These are phyloP conservation scores for Hypoxylon sp. DNA, from an alignment of 2,329 filamentous ascomycete genomes.

Conservation along the genomic window DNA sequence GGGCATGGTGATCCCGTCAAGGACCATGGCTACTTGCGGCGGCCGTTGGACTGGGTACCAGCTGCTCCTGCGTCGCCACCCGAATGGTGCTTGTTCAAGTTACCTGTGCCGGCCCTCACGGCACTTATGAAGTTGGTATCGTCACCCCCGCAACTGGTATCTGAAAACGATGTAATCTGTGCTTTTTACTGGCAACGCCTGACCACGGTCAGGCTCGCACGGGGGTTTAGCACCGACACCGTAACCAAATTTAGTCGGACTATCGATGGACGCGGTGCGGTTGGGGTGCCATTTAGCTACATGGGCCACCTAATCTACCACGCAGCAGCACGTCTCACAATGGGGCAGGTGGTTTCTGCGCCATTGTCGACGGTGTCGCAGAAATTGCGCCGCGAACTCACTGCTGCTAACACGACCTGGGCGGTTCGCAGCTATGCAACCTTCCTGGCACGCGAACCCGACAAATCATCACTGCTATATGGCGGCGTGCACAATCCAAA, in stretches of 20 bases:
- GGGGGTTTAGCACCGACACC: constrained; percentile 29
- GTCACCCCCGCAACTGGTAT: neutral
- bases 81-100: constrained; percentile 17
- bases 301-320: constrained; percentile 52
- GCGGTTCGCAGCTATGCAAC: constrained; percentile 53
- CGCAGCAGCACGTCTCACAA: constrained; percentile 37
- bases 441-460: constrained; percentile 48
- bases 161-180: constrained; percentile 51
- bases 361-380: constrained; percentile 17
- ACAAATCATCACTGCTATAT: constrained; percentile 50
- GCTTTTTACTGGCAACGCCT: constrained; percentile 56
- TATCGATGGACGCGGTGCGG: constrained; percentile 49
- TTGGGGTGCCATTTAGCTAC: constrained; percentile 50
- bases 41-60: neutral
- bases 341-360: constrained; percentile 42
- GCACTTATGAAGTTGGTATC: neutral
- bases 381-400: constrained; percentile 15
- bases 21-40: constrained; percentile 21
- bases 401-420: constrained; percentile 44
- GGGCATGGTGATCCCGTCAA: constrained; percentile 24
- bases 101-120: constrained; percentile 1
- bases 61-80: neutral
- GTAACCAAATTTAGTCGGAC: constrained; percentile 50
- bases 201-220: constrained; percentile 45
- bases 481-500: constrained; percentile 32